These are phyloP conservation scores for Populus hybrid DNA, from an alignment of 441 rosid species.

Conservation along the genomic window DNA sequence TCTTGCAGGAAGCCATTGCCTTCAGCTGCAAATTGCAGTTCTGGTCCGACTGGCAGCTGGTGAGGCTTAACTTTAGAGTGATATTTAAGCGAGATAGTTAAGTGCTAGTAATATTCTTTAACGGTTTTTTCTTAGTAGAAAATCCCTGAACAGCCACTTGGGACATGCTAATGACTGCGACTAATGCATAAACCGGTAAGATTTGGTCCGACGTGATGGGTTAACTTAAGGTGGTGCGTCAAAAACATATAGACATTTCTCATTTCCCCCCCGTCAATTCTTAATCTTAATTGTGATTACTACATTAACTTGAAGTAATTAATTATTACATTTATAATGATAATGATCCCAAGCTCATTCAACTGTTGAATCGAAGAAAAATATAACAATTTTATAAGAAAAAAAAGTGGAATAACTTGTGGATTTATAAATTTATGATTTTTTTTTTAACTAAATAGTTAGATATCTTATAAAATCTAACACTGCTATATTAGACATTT, in stretches of 20 bases:
- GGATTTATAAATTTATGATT: too few relatives aligned
- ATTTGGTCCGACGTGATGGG: background rate
- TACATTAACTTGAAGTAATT: too few relatives aligned
- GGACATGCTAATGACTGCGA: background rate
- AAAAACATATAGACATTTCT: background rate
- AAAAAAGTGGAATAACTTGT: too few relatives aligned
- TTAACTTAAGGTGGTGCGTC: background rate
- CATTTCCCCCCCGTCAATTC: too few relatives aligned
- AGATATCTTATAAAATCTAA: too few relatives aligned
- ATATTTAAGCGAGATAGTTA: constrained; percentile 22
- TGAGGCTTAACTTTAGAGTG: constrained; percentile 36
- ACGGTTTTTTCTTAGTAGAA: constrained; percentile 16
- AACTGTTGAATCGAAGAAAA: too few relatives aligned
- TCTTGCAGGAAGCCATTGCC: background rate
- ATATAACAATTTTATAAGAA: too few relatives aligned
- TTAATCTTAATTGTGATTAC: too few relatives aligned
- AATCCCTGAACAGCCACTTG: background rate
- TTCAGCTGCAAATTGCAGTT: constrained; percentile 13
- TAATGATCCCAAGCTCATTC: too few relatives aligned
- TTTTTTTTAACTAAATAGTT: too few relatives aligned
- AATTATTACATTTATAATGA: too few relatives aligned
- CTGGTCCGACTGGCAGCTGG: constrained; percentile 26
- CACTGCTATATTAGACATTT: too few relatives aligned
- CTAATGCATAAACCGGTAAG: background rate
- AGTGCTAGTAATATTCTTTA: background rate